These are phyloP conservation scores for Epichloe gansuensis DNA, from an alignment of 2,329 filamentous ascomycete genomes.

Conservation along the genomic window DNA sequence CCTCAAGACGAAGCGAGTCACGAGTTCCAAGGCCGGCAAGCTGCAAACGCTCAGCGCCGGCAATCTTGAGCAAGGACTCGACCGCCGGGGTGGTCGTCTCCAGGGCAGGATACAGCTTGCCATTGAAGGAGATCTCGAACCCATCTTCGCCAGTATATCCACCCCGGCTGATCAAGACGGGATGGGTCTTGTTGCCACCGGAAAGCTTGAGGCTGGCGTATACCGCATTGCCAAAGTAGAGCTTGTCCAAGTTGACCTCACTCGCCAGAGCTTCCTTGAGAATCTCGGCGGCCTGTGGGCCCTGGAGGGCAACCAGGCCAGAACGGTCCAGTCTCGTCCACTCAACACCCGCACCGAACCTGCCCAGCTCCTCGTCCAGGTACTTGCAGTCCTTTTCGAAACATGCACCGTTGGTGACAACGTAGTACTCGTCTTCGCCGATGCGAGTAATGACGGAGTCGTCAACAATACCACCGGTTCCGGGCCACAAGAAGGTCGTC, in stretches of 20 bases:
- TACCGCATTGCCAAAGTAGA: conserved; percentile 73
- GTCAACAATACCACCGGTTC: conserved; percentile 83
- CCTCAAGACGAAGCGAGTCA: conserved; percentile 86
- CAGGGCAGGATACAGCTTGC: conserved; percentile 26
- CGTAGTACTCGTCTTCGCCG: conserved; percentile 65
- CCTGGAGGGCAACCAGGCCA: conserved; percentile 81
- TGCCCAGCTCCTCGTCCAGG: conserved; percentile 53
- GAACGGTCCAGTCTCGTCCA: conserved; percentile 61
- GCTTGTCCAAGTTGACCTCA: conserved; percentile 43
- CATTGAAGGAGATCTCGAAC: conserved; percentile 78
- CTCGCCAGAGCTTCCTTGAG: conserved; percentile 49
- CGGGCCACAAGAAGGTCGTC: conserved; percentile 68
- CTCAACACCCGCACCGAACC: conserved; percentile 38
- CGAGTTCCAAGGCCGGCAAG: conserved; percentile 82
- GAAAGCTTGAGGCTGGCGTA: conserved; percentile 52
- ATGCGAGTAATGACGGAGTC: conserved; percentile 83
- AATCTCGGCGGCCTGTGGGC: conserved; percentile 60
- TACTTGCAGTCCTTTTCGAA: conserved; percentile 78
- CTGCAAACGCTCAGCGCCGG: conserved; percentile 49
- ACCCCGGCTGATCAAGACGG: conserved; percentile 61
- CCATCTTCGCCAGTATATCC: conserved; percentile 98
- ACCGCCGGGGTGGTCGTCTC: conserved; percentile 42
- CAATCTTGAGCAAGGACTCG: conserved; percentile 53
- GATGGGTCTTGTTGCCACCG: conserved; percentile 30
- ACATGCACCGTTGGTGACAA: conserved; percentile 91